These are phyloP conservation scores for Coniosporium apollinis DNA, from an alignment of 495 filamentous ascomycete genomes.

Conservation along the genomic window DNA sequence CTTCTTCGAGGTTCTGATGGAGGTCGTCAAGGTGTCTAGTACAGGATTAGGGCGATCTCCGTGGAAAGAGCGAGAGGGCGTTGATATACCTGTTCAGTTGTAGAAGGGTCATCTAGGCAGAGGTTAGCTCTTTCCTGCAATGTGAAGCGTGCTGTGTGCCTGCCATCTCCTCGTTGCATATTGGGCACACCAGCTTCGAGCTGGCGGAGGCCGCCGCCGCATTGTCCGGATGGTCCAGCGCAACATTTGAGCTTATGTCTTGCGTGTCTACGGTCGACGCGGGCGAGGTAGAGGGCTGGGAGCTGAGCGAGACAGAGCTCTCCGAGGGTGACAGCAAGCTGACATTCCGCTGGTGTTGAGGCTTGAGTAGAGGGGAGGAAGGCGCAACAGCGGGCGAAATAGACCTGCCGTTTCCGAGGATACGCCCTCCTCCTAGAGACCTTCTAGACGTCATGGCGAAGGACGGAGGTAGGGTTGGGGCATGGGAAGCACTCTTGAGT, in stretches of 20 bases:
- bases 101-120: slow-evolving; percentile 67
- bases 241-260: slow-evolving; percentile 42
- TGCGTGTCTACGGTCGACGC: slow-evolving; percentile 39
- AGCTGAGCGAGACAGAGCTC: slow-evolving; percentile 38
- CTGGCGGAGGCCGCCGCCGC: slow-evolving; percentile 37
- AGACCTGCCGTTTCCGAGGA: slow-evolving; percentile 66
- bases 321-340: slow-evolving; percentile 30
- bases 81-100: slow-evolving; percentile 66
- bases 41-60: no score
- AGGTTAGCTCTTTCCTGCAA: slow-evolving; percentile 7
- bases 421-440: slow-evolving; percentile 66
- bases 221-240: slow-evolving; percentile 35
- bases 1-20: slow-evolving; percentile 84
- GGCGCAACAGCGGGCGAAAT: slow-evolving; percentile 49
- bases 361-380: no score
- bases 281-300: slow-evolving; percentile 44
- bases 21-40: slow-evolving; percentile 77
- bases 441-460: slow-evolving; percentile 56
- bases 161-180: slow-evolving; percentile 96
- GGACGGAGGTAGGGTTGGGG: neutral
- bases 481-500: no score
- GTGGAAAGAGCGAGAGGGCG: neutral
- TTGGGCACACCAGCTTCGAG: slow-evolving; percentile 69
- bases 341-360: slow-evolving; percentile 20
- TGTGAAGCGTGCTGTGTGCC: no score